Evolutionary conservation across 2,329 filamentous ascomycete species (phyloP), one percentile per base, ranked within the genome.

Genomic region (Fusarium sororula): DNA sequence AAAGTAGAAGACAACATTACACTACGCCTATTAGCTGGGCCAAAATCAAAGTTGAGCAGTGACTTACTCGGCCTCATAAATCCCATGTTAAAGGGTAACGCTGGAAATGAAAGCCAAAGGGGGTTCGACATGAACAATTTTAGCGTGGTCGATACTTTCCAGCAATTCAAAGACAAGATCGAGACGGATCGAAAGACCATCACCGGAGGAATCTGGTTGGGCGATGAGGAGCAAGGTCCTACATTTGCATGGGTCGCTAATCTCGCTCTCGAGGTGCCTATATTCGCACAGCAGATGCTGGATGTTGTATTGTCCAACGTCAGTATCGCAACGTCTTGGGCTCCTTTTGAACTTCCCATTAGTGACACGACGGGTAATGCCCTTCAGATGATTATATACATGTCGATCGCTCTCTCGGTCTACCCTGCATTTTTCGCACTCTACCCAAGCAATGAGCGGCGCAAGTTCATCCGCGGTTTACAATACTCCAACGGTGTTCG

Each of bases 401-500:
- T 96, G 80, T 91, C 92, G 20, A 87, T 98, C 14, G 93, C 92
- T 3, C 90, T 97, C 82, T 87, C 90, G 12, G 91, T 91, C 3
- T 96, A 93, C 77, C 94, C 95, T 2, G 94, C 92, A 20, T 95
- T 98, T 85, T 97, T 98, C 77, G 90, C 93, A 1, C 85, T 98
- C 9, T 98, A 98, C 79, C 94, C 94, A 1, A 97, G 94, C n/a
- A 86, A 93, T 35, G 95, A 98, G 81, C 89, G 94, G 32, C 85
- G 94, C 17, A 86, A 91, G 56, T 93, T 94, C 73, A 94, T 98
- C 30, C 90, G 95, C 58, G 93, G 93, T 22, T 85, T 98, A 37
- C 92, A 98, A 81, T 98, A 97, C 82, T 97, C 94, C 61, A 98
- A 98, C 79, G 95, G 95, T 53, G 94, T 98, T 35, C 88, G 93